Percentiles rank a stretch among this genome's conserved stretches.
These are phyloP conservation scores for Lentithecium fluviatile DNA, from an alignment of 495 filamentous ascomycete genomes.

Conservation along the genomic window DNA sequence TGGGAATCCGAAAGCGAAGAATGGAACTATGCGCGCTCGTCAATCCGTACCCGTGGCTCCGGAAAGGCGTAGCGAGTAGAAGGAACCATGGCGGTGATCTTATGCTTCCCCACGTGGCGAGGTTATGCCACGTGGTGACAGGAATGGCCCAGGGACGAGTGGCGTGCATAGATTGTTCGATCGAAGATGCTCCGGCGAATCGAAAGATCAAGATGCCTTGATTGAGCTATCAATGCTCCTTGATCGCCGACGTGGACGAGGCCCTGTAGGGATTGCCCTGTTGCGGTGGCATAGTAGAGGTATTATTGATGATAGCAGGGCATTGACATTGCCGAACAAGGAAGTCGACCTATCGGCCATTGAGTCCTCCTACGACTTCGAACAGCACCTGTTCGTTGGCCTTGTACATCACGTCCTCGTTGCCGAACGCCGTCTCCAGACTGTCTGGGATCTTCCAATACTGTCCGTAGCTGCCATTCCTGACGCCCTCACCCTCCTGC, in stretches of 20 bases:
- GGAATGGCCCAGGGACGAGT: no score
- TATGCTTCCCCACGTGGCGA: background rate
- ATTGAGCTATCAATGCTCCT: no score
- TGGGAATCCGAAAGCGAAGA: no score
- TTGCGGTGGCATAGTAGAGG: background rate
- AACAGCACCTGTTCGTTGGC: slow-evolving; percentile 22
- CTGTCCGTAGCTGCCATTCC: slow-evolving; percentile 20
- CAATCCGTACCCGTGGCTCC: background rate
- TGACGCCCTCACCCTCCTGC: slow-evolving; percentile 23
- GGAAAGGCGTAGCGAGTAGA: background rate
- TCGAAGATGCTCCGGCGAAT: no score
- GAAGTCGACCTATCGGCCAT: slow-evolving; percentile 1
- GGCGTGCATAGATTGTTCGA: no score
- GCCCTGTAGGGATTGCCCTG: no score
- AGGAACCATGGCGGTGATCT: background rate
- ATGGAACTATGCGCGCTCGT: background rate
- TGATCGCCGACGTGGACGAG: no score
- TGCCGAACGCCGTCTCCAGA: slow-evolving; percentile 21
- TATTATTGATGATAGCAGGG: background rate
- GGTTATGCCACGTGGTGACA: background rate
- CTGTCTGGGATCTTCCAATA: slow-evolving; percentile 19
- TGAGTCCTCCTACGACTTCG: slow-evolving; percentile 16
- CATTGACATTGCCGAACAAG: background rate
- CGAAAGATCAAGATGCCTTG: no score
- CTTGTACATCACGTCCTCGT: slow-evolving; percentile 22